A percentile compares a stretch with the other conserved stretches of the same genome.
phyloP scores from a whole-genome alignment of 129 eudicot species.

The Saussurea involucrata region DNA sequence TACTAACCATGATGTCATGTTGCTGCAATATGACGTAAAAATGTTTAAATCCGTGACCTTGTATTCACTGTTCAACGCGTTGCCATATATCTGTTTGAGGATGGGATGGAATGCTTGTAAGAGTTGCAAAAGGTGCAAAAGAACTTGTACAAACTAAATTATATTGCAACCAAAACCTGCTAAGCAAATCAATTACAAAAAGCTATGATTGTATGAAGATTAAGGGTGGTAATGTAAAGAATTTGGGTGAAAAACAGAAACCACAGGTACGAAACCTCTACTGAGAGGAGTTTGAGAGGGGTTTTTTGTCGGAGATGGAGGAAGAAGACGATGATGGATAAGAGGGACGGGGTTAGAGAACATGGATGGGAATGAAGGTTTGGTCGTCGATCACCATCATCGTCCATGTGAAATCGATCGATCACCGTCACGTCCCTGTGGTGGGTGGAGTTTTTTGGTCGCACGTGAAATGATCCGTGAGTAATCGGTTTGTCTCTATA shows the following conservation, averaged over 20 bases:
- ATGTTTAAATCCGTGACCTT: not conserved
- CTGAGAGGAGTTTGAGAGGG: too few species aligned
- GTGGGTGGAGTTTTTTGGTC: too few species aligned
- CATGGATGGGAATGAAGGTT: too few species aligned
- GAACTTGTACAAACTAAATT: not conserved
- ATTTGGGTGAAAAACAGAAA: not conserved
- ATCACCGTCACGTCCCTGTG: too few species aligned
- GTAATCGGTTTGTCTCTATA: too few species aligned
- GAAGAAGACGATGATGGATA: too few species aligned
- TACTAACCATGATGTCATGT: not conserved
- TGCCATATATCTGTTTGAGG: not conserved
- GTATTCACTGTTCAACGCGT: not conserved
- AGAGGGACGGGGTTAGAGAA: too few species aligned
- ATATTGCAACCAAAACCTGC: not conserved
- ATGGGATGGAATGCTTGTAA: not conserved
- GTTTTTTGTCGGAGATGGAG: too few species aligned
- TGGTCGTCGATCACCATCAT: too few species aligned
- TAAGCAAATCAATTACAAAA: not conserved
- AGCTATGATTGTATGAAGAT: not conserved
- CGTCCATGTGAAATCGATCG: too few species aligned
- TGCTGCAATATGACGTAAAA: not conserved
- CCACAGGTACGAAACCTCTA: too few species aligned
- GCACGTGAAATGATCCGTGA: too few species aligned
- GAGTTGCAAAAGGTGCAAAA: not conserved
- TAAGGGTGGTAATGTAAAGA: not conserved